phyloP scores from a whole-genome alignment of 768 basidiomycete genomes.

The Naematelia encephala region DNA sequence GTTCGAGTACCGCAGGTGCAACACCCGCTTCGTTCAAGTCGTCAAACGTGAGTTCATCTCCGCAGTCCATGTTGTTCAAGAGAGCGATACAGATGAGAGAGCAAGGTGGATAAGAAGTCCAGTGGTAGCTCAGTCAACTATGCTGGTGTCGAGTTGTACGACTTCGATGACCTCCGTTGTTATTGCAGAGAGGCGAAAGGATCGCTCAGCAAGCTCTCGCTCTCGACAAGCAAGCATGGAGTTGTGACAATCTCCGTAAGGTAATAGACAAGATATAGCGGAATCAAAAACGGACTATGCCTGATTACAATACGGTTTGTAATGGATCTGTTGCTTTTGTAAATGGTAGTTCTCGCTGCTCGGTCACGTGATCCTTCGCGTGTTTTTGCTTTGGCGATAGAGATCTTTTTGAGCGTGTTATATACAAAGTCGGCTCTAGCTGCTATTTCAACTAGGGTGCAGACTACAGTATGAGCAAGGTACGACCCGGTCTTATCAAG shows the following conservation, averaged over 20 bases:
- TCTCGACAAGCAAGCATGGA: too few relatives aligned
- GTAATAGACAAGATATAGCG: too few relatives aligned
- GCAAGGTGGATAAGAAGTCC: too few relatives aligned
- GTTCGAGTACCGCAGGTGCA: slow-evolving; percentile 38
- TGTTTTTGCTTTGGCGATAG: not conserved
- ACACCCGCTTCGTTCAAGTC: slow-evolving; percentile 35
- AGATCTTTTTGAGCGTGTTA: not conserved
- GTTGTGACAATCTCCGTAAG: too few relatives aligned
- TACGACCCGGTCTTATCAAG: not conserved
- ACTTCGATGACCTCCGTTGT: too few relatives aligned
- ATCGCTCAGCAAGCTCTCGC: not conserved
- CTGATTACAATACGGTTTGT: too few relatives aligned
- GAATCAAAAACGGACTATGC: too few relatives aligned
- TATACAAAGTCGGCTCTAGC: too few relatives aligned
- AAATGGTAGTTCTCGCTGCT: slow-evolving; percentile 2
- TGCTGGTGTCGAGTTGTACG: too few relatives aligned
- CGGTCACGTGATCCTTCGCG: not conserved
- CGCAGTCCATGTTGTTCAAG: slow-evolving; percentile 40
- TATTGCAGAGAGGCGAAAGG: not conserved
- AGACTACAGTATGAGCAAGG: not conserved
- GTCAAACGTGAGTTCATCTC: slow-evolving; percentile 46
- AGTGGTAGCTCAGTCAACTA: too few relatives aligned
- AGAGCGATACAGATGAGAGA: too few relatives aligned
- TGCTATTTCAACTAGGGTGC: too few relatives aligned
- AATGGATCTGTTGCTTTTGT: not conserved